These are phyloP conservation scores for Conringia planisiliqua DNA, from an alignment of 345 rosid genomes.

Conservation along the genomic window DNA sequence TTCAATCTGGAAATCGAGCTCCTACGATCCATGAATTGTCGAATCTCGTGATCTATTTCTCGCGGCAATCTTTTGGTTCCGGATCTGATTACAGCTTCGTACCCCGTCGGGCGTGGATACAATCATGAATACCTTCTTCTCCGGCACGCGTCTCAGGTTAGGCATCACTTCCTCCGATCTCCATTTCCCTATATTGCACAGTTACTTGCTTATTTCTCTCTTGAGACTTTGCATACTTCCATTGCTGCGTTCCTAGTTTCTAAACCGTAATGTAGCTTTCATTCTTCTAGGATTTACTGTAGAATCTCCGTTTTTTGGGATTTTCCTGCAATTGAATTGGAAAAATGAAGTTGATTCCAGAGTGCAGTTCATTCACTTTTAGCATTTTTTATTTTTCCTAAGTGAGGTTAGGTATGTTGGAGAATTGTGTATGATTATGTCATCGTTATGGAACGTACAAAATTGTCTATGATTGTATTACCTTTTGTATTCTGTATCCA, in stretches of 20 bases:
- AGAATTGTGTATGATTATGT: background rate
- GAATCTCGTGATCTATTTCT: background rate
- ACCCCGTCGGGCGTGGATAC: conserved; percentile 33
- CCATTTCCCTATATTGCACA: background rate
- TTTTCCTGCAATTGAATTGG: background rate
- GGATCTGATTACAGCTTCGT: conserved; percentile 23
- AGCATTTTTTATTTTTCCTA: background rate
- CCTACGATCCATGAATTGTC: conserved; percentile 6
- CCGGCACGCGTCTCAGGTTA: conserved; percentile 95
- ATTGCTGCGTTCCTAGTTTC: background rate
- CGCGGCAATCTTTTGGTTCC: background rate
- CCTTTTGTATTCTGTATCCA: background rate
- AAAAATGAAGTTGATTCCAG: background rate
- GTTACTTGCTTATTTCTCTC: background rate
- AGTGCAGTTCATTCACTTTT: background rate
- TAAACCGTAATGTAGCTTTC: conserved; percentile 23
- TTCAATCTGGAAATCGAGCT: conserved; percentile 1
- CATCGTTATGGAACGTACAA: background rate
- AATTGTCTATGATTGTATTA: background rate
- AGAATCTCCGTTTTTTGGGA: background rate
- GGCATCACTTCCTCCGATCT: conserved; percentile 21
- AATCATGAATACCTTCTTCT: conserved; percentile 93
- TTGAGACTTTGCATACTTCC: background rate
- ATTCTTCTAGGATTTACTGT: background rate
- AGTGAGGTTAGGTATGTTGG: conserved; percentile 5